Evolutionary conservation across 306 rosid species (phyloP).

Genomic region (Casuarina cunninghamiana): DNA sequence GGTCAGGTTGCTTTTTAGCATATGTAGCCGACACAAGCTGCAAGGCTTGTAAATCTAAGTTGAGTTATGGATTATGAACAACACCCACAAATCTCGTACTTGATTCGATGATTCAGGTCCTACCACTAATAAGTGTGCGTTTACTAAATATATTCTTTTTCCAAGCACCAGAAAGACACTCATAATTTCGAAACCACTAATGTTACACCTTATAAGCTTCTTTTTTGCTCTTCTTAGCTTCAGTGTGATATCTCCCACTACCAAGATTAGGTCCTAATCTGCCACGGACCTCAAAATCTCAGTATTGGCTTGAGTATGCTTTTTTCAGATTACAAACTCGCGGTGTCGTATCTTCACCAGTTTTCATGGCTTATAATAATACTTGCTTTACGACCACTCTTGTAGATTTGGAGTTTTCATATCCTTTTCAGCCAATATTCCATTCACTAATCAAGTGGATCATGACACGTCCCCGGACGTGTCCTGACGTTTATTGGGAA

Average conservation of each 20-base stretch:
- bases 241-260: not conserved
- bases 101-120: not conserved
- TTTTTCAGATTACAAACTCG: not conserved
- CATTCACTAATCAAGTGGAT: conserved; percentile 22
- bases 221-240: not conserved
- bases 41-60: not conserved
- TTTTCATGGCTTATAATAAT: conserved; percentile 19
- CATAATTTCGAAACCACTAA: not conserved
- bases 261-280: not conserved
- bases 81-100: not conserved
- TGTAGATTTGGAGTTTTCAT: conserved; percentile 1
- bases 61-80: not conserved
- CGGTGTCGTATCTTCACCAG: not conserved
- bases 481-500: conserved; percentile 10
- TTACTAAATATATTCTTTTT: not conserved
- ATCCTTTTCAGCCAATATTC: not conserved
- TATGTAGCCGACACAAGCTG: not conserved
- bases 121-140: not conserved
- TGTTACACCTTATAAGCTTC: not conserved
- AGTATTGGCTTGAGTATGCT: not conserved
- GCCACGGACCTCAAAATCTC: not conserved
- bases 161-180: not conserved
- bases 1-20: not conserved
- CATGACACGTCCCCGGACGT: not conserved
- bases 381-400: conserved; percentile 25